Conservation (phyloP, 2,329 filamentous ascomycete species). For the Cryphonectria carpinicola region DNA sequence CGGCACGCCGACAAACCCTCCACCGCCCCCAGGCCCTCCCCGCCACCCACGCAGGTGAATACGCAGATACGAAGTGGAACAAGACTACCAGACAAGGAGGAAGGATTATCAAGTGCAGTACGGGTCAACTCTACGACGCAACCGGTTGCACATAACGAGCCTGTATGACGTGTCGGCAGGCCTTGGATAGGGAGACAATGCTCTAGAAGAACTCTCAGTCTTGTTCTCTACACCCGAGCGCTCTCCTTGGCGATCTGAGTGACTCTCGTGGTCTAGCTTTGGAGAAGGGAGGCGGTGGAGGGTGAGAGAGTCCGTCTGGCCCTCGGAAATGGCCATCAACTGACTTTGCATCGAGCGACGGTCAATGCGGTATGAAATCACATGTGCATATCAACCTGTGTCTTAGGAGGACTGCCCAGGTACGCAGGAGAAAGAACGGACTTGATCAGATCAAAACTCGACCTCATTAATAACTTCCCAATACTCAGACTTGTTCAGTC, state of each 20-base stretch:
- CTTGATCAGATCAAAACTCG: not conserved
- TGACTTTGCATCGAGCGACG: not conserved
- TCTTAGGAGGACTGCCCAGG: not conserved
- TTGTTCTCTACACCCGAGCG: not conserved
- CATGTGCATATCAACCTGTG: not conserved
- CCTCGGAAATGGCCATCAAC: not conserved
- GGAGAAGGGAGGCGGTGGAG: not conserved
- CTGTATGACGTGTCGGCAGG: not conserved
- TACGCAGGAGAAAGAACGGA: not conserved
- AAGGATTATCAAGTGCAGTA: no score
- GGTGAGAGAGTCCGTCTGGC: not conserved
- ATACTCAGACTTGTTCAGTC: not conserved
- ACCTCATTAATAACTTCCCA: not conserved
- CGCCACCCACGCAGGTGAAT: conserved; percentile 24
- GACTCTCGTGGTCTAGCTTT: not conserved
- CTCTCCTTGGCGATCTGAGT: not conserved
- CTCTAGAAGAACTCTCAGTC: not conserved
- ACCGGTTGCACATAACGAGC: not conserved
- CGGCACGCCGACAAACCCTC: conserved; percentile 48
- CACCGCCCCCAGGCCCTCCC: conserved; percentile 26
- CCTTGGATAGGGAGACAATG: not conserved
- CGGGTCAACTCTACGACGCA: not conserved
- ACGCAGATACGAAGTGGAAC: not conserved
- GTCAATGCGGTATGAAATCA: not conserved
- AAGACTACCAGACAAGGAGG: not conserved